Base-by-base conservation (phyloP, 2,329 filamentous ascomycete species). In the Raffaelea ambrosiae region DNA sequence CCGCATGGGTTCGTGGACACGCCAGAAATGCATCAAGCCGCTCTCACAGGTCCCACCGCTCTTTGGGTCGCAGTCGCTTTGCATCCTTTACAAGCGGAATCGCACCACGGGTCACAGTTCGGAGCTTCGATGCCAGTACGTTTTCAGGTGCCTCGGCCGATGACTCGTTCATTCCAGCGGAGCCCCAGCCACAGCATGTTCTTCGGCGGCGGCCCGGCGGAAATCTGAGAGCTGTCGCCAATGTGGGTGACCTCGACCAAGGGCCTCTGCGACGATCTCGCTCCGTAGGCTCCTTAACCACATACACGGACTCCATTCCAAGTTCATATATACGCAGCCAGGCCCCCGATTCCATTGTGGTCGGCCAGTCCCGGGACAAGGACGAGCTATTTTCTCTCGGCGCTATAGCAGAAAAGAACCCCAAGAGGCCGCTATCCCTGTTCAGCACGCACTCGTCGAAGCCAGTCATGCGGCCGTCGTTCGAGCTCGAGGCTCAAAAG, bases 401-500 rank as follows among this genome's bases (percentile, higher is more conserved):
- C 9, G 74, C 74, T 46, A 65, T 83, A 48, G 72, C 78, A 2
- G 75, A 77, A 47, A 67, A 70, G 50, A 63, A 68, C 11, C 62
- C 66, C 1, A 73, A 74, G 51, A 64, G 62, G 8, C 62, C 67
- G 14, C 53, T 76, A 23, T 82, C 79, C 0, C 60, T 82, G 2
- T 77, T 81, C 52, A 82, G 77, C 56, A 80, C 78, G 0, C 73
- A 77, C 53, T 81, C 78, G 4, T 81, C 79, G 3, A 79, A 79
- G 53, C 79, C 79, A 0, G 66, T 72, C 2, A 80, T 82, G 76
- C 74, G 79, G 4, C 76, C 79, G 2, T 96, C 90, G 0, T 96
- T 97, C 56, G 88, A 97, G 63, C 84, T 78, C 3, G 89, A 95
- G 58, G 88, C 94, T 1, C 83, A 90, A 50, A 87, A 87, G 57